Evolutionary conservation across 345 rosid species (phyloP).

Genomic region (Salix suchowensis): DNA sequence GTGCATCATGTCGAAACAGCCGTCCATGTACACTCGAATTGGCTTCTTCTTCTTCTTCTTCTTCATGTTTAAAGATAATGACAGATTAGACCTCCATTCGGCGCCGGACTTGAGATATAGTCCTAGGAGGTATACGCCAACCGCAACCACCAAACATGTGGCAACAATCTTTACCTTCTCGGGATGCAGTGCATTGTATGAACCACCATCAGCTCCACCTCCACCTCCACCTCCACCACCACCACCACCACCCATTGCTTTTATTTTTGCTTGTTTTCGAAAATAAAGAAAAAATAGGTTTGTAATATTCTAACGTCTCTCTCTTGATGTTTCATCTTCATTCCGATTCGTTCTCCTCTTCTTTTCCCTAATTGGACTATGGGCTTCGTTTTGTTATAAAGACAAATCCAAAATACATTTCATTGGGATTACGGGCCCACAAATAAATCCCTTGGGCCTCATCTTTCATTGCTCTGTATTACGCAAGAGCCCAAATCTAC

Average conservation of each 20-base stretch:
- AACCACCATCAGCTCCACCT: neutral
- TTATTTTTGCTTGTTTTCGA: neutral
- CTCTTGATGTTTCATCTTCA: neutral
- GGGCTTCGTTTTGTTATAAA: neutral
- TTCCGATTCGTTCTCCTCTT: neutral
- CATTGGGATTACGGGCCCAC: neutral
- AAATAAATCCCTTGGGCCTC: neutral
- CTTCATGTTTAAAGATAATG: neutral
- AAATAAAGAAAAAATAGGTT: neutral
- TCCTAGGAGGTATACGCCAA: conserved; percentile 18
- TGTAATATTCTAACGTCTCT: neutral
- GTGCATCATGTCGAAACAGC: conserved; percentile 84
- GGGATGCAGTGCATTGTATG: neutral
- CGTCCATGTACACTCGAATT: conserved; percentile 74
- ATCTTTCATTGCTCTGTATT: too few species aligned
- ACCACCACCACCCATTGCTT: neutral
- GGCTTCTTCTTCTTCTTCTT: conserved; percentile 39
- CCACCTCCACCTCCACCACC: neutral
- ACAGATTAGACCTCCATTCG: neutral
- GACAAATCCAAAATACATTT: neutral
- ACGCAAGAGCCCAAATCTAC: neutral
- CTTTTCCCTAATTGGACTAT: neutral
- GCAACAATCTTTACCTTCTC: neutral
- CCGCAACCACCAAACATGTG: conserved; percentile 2
- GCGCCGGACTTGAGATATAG: conserved; percentile 8